Conservation (phyloP, 805 yeast species). For the Blastobotrys chiropterorum region DNA sequence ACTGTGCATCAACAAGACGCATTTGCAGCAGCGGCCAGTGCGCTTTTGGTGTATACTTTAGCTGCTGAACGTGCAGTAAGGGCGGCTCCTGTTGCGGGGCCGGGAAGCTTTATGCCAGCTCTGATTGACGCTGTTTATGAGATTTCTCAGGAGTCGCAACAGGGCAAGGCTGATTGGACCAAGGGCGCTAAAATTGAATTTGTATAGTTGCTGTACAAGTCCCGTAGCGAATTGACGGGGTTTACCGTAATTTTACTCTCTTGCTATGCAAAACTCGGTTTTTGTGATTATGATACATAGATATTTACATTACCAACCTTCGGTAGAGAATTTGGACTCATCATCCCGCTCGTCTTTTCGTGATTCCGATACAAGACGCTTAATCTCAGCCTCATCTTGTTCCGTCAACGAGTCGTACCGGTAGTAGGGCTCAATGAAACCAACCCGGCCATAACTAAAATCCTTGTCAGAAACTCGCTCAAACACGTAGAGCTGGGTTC, state of each 20-base stretch:
- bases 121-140: slow-evolving; percentile 41
- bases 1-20: slow-evolving; percentile 39
- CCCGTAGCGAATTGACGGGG: neutral
- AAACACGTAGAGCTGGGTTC: slow-evolving; percentile 83
- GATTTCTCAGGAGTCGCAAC: slow-evolving; percentile 12
- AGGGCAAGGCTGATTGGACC: slow-evolving; percentile 11
- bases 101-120: slow-evolving; percentile 46
- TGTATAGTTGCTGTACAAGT: neutral
- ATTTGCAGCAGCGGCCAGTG: slow-evolving; percentile 46
- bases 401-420: slow-evolving; percentile 63
- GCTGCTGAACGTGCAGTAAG: slow-evolving; percentile 54
- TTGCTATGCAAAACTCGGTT: too few species aligned
- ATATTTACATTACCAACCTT: slow-evolving; percentile 7
- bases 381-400: slow-evolving; percentile 14
- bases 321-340: slow-evolving; percentile 2
- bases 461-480: slow-evolving; percentile 84
- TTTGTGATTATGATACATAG: too few species aligned
- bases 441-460: slow-evolving; percentile 85
- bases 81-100: slow-evolving; percentile 34
- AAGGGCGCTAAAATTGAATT: slow-evolving; percentile 7
- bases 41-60: slow-evolving; percentile 51
- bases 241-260: neutral
- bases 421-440: slow-evolving; percentile 76
- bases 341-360: slow-evolving; percentile 2
- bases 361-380: slow-evolving; percentile 6